A percentile compares a stretch with the other conserved stretches of the same genome.
phyloP scores from a whole-genome alignment of 1,139 yeast species.

The Suhomyces bokatorum region DNA sequence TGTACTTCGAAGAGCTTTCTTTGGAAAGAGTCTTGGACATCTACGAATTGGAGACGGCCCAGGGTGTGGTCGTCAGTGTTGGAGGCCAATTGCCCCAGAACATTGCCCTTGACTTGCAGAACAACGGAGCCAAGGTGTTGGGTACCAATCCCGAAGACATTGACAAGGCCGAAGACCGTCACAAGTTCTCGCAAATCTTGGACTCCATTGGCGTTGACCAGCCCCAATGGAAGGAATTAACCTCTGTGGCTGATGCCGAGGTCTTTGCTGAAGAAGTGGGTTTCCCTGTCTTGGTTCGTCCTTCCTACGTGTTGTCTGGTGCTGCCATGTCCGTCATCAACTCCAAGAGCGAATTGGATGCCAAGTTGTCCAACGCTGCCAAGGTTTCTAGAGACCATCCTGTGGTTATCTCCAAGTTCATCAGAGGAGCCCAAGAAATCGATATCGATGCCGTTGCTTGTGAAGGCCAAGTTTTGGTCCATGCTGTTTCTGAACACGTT shows the following conservation, averaged over 20 bases:
- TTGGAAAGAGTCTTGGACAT: constrained; percentile 97
- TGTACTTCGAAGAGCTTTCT: constrained; percentile 92
- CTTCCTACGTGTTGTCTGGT: constrained; percentile 95
- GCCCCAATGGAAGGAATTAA: constrained; percentile 96
- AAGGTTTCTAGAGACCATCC: constrained; percentile 95
- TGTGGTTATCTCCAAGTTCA: constrained; percentile 93
- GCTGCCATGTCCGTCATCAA: constrained; percentile 97
- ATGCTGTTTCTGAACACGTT: constrained; percentile 96
- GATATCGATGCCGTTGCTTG: constrained; percentile 96
- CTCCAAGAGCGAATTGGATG: constrained; percentile 72
- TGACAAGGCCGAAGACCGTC: constrained; percentile 97
- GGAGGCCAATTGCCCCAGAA: constrained; percentile 99
- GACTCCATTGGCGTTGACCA: constrained; percentile 90
- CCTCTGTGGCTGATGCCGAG: constrained; percentile 83
- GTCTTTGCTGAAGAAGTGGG: constrained; percentile 82
- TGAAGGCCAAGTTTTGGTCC: constrained; percentile 84
- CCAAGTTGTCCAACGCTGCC: constrained; percentile 81
- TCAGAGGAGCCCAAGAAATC: constrained; percentile 93
- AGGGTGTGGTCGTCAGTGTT: constrained; percentile 92
- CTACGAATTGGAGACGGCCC: constrained; percentile 85
- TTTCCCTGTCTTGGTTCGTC: constrained; percentile 96
- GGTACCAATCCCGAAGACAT: constrained; percentile 96
- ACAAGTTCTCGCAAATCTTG: constrained; percentile 91
- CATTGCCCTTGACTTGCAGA: constrained; percentile 83
- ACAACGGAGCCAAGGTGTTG: constrained; percentile 80